Base-by-base conservation (phyloP, 2,329 filamentous ascomycete species). In the Xylariaceae sp. region DNA sequence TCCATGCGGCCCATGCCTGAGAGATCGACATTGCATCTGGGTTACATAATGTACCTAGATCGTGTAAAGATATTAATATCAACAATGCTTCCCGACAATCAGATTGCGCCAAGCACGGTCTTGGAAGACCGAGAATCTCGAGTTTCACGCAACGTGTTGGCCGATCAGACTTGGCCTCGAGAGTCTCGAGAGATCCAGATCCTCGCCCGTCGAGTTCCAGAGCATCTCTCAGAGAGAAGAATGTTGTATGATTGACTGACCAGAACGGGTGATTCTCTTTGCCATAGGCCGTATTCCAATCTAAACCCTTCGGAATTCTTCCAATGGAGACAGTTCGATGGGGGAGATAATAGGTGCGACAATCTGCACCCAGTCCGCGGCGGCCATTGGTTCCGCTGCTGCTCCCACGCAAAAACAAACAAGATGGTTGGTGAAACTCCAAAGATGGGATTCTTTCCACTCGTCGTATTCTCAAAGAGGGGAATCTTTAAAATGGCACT, bases 11-110 rank as follows among this genome's bases (percentile, higher is more conserved):
- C 41, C 41, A 45, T 45, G 41, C 41, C 41, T 45, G 13, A 45
- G 37, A 53, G 54, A 57, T 55, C 44, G 18, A 56, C 51, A 45
- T 56, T 17, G 37, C 57, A 58, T n/a, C 44, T 45, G 41, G 37
- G 37, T 41, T 41, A 41, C 37, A 41, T 41, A 11, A 41, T 18
- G 15, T n/a, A 15, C 15, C 17, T 49, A 49, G 17, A 30, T 30
- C 17, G 7, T 18, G 47, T 49, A 30, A 49, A 10, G 17, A 30
- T 48, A 48, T 48, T 17, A 15, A 17, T 18, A 18, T 17, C 37
- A 45, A 13, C 13, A 45, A 45, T n/a, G 41, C 41, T 15, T n/a
- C 10, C 41, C 41, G 41, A n/a, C 41, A n/a, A 45, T 45, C 41
- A n/a, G 13, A 45, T 45, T 45, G 41, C 41, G 41, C 41, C 41